Evolutionary conservation across 108 stramenopile species (phyloP), one percentile per base, ranked within the genome.

Genomic region (Fragilaria radians): DNA sequence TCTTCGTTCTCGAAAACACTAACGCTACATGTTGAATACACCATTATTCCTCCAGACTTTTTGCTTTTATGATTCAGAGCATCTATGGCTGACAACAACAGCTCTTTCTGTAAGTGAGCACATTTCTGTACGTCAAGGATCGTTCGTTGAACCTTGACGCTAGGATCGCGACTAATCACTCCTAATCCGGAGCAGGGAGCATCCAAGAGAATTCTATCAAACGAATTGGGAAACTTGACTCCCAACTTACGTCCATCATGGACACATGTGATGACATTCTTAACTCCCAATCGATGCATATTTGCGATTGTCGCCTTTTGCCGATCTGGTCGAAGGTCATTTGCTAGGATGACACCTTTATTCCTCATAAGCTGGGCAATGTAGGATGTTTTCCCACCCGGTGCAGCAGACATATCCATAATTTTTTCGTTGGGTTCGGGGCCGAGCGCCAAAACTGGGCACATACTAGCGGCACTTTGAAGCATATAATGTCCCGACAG

Each of bases 401-500:
- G 99, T 2, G 99, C 99, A 4, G 96, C 88, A 11, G 85, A 78
- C 95, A 99, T 93, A 67, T 99, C 99, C 32, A 99, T 63, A 32
- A 99, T 85, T 17, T 88, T 71, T 75, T 98, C 98, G 11, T 92
- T 91, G 26, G 96, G 96, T 59, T 90, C 80, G 14, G 97, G 97
- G 3, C 64, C 83, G 30, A 99, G 72, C 0, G 99, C 97, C 77
- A 98, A 73, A 1, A 98, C 96, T 0, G 97, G 97, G 61, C 91
- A 95, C 91, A 98, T 92, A 0, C 96, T 97, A 23, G 97, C 93
- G 3, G 99, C 97, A 61, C 93, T 88, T 65, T 99, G 99, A 46
- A 99, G 85, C 95, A 99, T 98, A 80, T 99, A 99, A 62, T 96
- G 93, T 4, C 99, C 99, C 29, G 93, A 86, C 47, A 99, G 77